These are phyloP conservation scores for Penicillium nordicum DNA, from an alignment of 2,329 filamentous ascomycete species.

Conservation along the genomic window DNA sequence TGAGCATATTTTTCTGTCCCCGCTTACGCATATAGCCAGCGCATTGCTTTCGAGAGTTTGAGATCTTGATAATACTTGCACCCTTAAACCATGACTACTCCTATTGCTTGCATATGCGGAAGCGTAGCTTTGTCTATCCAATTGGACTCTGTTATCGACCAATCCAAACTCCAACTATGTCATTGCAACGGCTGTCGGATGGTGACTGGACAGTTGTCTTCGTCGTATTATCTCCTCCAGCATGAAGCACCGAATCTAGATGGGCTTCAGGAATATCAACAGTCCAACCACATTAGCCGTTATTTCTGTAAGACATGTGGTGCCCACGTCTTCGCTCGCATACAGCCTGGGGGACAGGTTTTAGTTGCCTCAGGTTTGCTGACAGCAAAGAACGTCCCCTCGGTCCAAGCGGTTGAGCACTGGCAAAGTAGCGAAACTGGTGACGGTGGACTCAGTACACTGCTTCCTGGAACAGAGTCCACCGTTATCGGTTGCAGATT, in stretches of 20 bases:
- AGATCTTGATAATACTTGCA: not conserved
- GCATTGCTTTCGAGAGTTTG: constrained; percentile 1
- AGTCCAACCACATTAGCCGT: constrained; percentile 42
- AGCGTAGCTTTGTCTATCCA: constrained; percentile 22
- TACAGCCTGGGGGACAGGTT: constrained; percentile 23
- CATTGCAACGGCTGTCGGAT: constrained; percentile 53
- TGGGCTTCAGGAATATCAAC: constrained; percentile 43
- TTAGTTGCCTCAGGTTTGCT: constrained; percentile 37
- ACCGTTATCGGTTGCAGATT: constrained; percentile 22
- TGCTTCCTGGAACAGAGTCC: constrained; percentile 23
- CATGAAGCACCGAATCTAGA: constrained; percentile 32
- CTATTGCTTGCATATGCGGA: constrained; percentile 32
- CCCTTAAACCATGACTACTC: constrained; percentile 11
- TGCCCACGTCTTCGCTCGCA: constrained; percentile 40
- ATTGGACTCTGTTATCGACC: constrained; percentile 21
- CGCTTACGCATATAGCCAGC: constrained; percentile 23
- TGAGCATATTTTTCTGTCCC: constrained; percentile 29
- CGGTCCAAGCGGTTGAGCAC: constrained; percentile 26
- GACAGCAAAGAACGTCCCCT: constrained; percentile 14
- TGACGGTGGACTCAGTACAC: constrained; percentile 30
- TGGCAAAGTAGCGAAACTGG: constrained; percentile 26
- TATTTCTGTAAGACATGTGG: constrained; percentile 54
- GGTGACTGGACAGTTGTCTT: constrained; percentile 47
- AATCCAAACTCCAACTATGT: constrained; percentile 42
- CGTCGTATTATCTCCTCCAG: constrained; percentile 45